Evolutionary conservation across 2,329 filamentous ascomycete genomes (phyloP), one percentile per base, ranked within the genome.

Genomic region (Talaromyces amestolkiae): DNA sequence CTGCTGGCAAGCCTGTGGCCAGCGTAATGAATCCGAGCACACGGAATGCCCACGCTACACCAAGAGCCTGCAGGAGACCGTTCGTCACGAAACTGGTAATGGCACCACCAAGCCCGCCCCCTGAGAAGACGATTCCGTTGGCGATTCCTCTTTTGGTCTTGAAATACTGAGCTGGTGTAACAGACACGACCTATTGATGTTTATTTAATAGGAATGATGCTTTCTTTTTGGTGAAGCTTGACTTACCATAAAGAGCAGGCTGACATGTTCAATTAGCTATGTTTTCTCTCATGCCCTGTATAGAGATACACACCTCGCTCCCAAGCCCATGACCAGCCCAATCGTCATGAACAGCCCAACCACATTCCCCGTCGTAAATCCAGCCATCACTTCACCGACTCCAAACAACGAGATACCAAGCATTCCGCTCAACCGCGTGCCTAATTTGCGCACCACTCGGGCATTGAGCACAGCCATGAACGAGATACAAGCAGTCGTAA

Each of bases 91-190:
- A 81, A 10, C 81, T 84, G 74, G 87, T 89, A 0, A 85, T 77
- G 22, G 89, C 72, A 0, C 87, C 87, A 2, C 87, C 87, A 0
- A 88, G 68, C 0, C 87, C 87, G 19, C 82, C 84, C 0, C 87
- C 87, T 1, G 85, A 81, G 1, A 86, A 83, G 0, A 83, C 80
- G 61, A 89, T 82, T 0, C 86, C 86, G 69, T 86, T 87, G 13
- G 87, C 87, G 6, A 89, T 79, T 63, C 83, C 84, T 1, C 87
- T 78, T 17, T 80, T 80, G 3, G 81, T 83, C 6, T 80, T 81
- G 69, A 90, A 90, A 86, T 87, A 89, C 67, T 89, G 87, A 51
- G 76, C 81, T 3, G 87, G 82, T 0, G 83, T 78, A 54, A 89
- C 78, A 76, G 47, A 87, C 84, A 24, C 78, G 81, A 8, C 82